A percentile compares a stretch with the other conserved stretches of the same genome.
Evolutionary conservation across 2,329 filamentous ascomycete species (phyloP).

Genomic region (Pseudofabraea citricarpa): DNA sequence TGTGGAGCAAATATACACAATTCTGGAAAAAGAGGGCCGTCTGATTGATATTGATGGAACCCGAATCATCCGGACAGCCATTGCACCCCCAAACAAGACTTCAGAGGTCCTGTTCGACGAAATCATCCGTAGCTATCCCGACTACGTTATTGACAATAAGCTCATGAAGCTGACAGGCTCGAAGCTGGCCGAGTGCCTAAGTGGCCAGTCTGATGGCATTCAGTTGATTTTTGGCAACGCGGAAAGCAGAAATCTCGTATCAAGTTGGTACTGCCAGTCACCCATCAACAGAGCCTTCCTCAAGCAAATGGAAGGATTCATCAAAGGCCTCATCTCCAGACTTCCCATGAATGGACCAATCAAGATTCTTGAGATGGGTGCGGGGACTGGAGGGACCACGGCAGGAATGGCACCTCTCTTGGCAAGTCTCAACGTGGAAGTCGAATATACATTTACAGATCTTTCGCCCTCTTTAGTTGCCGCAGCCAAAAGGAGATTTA

Average conservation of each 20-base stretch:
- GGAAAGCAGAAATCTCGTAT: conserved; percentile 11
- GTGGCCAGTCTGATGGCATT: conserved; percentile 15
- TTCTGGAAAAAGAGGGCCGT: conserved; percentile 18
- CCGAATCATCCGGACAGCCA: conserved; percentile 6
- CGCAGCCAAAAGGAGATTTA: conserved; percentile 14
- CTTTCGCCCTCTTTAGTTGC: conserved; percentile 28
- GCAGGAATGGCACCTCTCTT: conserved; percentile 26
- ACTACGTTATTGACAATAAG: conserved; percentile 20
- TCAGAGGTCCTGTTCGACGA: conserved; percentile 18
- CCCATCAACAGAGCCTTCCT: conserved; percentile 10
- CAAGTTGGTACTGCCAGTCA: conserved; percentile 16
- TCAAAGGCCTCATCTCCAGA: conserved; percentile 1
- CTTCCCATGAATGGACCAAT: conserved; percentile 12
- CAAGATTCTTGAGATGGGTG: conserved; percentile 38
- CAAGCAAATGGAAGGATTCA: conserved; percentile 10
- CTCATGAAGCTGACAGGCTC: conserved; percentile 14
- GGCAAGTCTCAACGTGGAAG: conserved; percentile 10
- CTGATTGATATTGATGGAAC: conserved; percentile 6
- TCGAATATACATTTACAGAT: conserved; percentile 40
- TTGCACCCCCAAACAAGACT: neutral
- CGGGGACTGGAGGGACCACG: conserved; percentile 39
- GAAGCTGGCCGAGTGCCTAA: conserved; percentile 15
- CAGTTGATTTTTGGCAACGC: conserved; percentile 18
- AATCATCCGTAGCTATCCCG: conserved; percentile 25
- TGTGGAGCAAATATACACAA: conserved; percentile 18